These are phyloP conservation scores for Pseudogymnoascus sp. DNA, from an alignment of 2,329 filamentous ascomycete species.

Conservation along the genomic window DNA sequence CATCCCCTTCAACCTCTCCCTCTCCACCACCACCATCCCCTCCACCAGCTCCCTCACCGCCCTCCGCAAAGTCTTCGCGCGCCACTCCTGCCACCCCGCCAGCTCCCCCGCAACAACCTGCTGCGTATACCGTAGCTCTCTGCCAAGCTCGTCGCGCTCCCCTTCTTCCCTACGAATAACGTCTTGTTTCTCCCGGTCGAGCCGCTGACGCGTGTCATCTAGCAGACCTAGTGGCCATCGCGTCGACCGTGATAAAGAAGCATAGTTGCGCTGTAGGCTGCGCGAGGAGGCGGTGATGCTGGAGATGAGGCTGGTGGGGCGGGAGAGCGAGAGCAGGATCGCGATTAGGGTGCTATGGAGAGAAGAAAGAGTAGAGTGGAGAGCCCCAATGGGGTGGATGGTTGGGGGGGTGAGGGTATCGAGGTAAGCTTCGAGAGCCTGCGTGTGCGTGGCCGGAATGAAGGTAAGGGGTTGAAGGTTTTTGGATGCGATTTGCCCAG, in stretches of 20 bases:
- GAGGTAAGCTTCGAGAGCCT: conserved; percentile 66
- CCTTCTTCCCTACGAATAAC: conserved; percentile 62
- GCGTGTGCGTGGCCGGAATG: conserved; percentile 59
- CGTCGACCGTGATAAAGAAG: conserved; percentile 64
- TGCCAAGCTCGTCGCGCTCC: conserved; percentile 67
- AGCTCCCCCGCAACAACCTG: conserved; percentile 87
- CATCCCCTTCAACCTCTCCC: conserved; percentile 71
- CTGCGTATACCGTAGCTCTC: conserved; percentile 84
- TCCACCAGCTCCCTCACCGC: conserved; percentile 70
- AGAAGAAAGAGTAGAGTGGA: conserved; percentile 70
- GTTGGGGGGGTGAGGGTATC: conserved; percentile 58
- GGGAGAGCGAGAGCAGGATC: conserved; percentile 68
- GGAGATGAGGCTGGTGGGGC: conserved; percentile 69
- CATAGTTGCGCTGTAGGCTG: conserved; percentile 69
- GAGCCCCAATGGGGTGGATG: conserved; percentile 62
- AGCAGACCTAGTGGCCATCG: conserved; percentile 75
- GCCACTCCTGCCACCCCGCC: conserved; percentile 87
- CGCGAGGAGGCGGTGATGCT: conserved; percentile 69
- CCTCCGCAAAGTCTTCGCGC: conserved; percentile 66
- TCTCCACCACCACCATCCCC: conserved; percentile 73
- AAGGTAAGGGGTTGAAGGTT: conserved; percentile 52
- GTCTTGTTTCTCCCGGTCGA: conserved; percentile 77
- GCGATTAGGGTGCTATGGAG: conserved; percentile 80
- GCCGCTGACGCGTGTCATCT: conserved; percentile 76
- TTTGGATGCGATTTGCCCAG: conserved; percentile 47